A percentile compares a stretch with the other conserved stretches of the same genome.
These are phyloP conservation scores for Phytophthora boehmeriae DNA, from an alignment of 352 stramenopile genomes.

Conservation along the genomic window DNA sequence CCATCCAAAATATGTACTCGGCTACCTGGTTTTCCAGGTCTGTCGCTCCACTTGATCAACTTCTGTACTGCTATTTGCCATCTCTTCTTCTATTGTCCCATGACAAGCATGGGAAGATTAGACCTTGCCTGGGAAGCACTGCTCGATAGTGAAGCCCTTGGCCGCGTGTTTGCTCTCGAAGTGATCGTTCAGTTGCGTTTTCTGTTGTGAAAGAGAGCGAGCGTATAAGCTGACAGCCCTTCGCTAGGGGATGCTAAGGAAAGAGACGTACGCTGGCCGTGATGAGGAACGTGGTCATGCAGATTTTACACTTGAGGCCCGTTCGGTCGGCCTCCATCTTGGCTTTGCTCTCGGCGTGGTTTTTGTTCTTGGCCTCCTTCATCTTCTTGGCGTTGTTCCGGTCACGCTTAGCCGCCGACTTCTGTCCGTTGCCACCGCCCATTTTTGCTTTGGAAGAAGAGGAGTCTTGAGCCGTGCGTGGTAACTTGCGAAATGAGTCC, in stretches of 20 bases:
- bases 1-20: constrained; percentile 24
- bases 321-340: constrained; percentile 85
- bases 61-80: background rate
- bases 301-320: constrained; percentile 89
- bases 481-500: constrained; percentile 28
- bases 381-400: constrained; percentile 88
- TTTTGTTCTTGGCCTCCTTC: constrained; percentile 85
- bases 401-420: constrained; percentile 79
- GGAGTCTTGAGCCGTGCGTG: constrained; percentile 19
- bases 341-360: constrained; percentile 75
- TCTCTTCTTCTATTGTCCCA: too few relatives aligned
- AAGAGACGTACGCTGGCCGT: constrained; percentile 68
- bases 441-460: constrained; percentile 34
- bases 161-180: constrained; percentile 80
- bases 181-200: constrained; percentile 77
- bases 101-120: constrained; percentile 7
- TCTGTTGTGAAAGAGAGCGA: constrained; percentile 34
- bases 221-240: too few relatives aligned
- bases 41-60: background rate
- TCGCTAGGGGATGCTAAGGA: background rate
- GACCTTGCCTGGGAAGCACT: constrained; percentile 66
- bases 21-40: background rate
- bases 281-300: constrained; percentile 88
- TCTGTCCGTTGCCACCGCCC: constrained; percentile 86
- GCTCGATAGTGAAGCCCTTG: constrained; percentile 79